Evolutionary conservation across 306 rosid genomes (phyloP), one percentile per base, ranked within the genome.

Genomic region (Abrus pulchellus): DNA sequence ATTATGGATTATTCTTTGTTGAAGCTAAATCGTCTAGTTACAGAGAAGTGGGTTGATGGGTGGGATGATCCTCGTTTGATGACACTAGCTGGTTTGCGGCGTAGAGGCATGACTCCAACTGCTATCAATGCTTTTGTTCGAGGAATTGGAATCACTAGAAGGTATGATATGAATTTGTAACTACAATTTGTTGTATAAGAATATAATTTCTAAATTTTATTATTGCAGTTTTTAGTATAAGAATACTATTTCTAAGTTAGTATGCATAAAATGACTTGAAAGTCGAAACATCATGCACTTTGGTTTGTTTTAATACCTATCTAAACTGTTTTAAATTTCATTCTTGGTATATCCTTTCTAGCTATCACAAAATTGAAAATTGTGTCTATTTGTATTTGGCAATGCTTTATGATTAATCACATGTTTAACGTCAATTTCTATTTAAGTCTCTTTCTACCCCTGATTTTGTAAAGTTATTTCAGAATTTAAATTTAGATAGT

Each of bases 51-150:
- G 98, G 98, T 96, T 70, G 97, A 96, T 75, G 97, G 98, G 65
- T 96, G 99, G 99, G 99, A 96, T 89, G 99, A 96, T 82, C 98
- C 99, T 48, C 98, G 98, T 8, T 92, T 96, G 64, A 89, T 96
- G 97, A 96, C 98, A 28, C 87, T 96, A 68, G 93, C 98, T 47
- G 99, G 99, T 75, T 89, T 96, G 84, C 82, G 90, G 77, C 99
- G 98, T 11, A 91, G 94, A 86, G 99, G 99, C 72, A 85, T 93
- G 45, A 88, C 97, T 11, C 84, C 97, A 49, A 88, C 93, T 30
- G 93, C 99, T 43, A 92, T 96, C 38, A 96, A 96, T 89, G 84
- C 97, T 30, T 96, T 96, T 88, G 97, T 96, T 47, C 87, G 97
- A 72, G 97, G 99, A 88, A 89, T 96, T 75, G 99, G 99, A 84